phyloP scores from a whole-genome alignment of 805 yeast species.

The Cyberlindnera mississippiensis region DNA sequence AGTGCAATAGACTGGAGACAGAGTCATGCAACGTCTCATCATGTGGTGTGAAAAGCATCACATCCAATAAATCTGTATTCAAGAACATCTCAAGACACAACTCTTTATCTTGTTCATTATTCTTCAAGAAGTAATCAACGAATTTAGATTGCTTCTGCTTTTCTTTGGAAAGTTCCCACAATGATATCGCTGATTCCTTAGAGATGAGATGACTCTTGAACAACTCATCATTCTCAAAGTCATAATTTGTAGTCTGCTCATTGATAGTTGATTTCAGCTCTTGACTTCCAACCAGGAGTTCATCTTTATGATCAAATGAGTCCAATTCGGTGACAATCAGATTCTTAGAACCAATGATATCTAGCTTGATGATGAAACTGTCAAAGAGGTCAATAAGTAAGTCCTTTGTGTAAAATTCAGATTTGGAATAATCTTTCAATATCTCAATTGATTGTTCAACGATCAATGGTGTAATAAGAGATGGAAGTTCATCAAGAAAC shows the following conservation, averaged over 20 bases:
- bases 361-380: slow-evolving; percentile 24
- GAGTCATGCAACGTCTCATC: slow-evolving; percentile 7
- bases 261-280: slow-evolving; percentile 21
- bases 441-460: slow-evolving; percentile 32
- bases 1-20: slow-evolving; percentile 3
- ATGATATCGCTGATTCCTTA: slow-evolving; percentile 30
- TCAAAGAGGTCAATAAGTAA: slow-evolving; percentile 31
- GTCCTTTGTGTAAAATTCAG: slow-evolving; percentile 19
- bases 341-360: slow-evolving; percentile 18
- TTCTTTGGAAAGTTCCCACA: slow-evolving; percentile 30
- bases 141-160: slow-evolving; percentile 21
- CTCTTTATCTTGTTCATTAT: slow-evolving; percentile 13
- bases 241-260: slow-evolving; percentile 25
- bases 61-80: slow-evolving; percentile 13
- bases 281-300: slow-evolving; percentile 19
- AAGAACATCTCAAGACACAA: slow-evolving; percentile 13
- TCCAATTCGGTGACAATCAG: slow-evolving; percentile 32
- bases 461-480: slow-evolving; percentile 28
- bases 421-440: slow-evolving; percentile 31
- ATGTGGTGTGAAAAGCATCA: slow-evolving; percentile 11
- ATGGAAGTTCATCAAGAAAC: slow-evolving; percentile 34
- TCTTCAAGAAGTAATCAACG: slow-evolving; percentile 18
- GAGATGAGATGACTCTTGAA: slow-evolving; percentile 32
- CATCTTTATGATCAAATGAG: slow-evolving; percentile 27
- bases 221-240: slow-evolving; percentile 27